Evolutionary conservation across 495 filamentous ascomycete species (phyloP).

Genomic region (Chaetomium cochliodes): DNA sequence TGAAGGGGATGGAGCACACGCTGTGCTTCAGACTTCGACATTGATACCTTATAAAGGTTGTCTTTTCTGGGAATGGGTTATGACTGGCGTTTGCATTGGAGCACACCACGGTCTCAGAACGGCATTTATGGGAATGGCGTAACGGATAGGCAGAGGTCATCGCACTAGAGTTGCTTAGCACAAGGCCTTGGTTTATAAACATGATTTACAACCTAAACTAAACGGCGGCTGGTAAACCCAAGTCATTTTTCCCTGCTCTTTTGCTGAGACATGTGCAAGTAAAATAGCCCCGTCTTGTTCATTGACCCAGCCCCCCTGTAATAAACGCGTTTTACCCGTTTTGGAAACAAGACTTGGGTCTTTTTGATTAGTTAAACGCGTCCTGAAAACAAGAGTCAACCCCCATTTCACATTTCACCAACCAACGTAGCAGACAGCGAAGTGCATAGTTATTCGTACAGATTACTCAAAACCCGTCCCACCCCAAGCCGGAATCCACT

Average conservation of each 20-base stretch:
- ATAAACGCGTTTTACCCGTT: too few relatives aligned
- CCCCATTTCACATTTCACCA: too few relatives aligned
- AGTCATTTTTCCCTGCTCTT: background rate
- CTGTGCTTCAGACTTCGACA: background rate
- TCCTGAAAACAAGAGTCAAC: too few relatives aligned
- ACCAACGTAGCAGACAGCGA: too few relatives aligned
- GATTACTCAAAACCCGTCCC: too few relatives aligned
- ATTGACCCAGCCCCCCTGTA: too few relatives aligned
- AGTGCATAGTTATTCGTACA: too few relatives aligned
- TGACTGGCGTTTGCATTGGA: slow-evolving; percentile 9
- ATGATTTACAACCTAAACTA: background rate
- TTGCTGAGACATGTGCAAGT: too few relatives aligned
- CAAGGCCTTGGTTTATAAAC: background rate
- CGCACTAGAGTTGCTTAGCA: background rate
- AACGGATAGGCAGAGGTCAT: background rate
- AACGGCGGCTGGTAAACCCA: background rate
- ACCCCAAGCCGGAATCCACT: background rate
- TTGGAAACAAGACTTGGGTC: too few relatives aligned
- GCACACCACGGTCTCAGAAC: background rate
- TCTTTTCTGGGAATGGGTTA: slow-evolving; percentile 5
- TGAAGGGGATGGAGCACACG: background rate
- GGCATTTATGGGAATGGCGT: slow-evolving; percentile 10
- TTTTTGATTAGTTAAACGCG: too few relatives aligned
- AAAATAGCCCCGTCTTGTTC: too few relatives aligned
- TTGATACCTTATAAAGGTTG: background rate